A percentile compares a stretch with the other conserved stretches of the same genome.
phyloP scores from a whole-genome alignment of 352 stramenopile species.

The Aphanomyces astaci region DNA sequence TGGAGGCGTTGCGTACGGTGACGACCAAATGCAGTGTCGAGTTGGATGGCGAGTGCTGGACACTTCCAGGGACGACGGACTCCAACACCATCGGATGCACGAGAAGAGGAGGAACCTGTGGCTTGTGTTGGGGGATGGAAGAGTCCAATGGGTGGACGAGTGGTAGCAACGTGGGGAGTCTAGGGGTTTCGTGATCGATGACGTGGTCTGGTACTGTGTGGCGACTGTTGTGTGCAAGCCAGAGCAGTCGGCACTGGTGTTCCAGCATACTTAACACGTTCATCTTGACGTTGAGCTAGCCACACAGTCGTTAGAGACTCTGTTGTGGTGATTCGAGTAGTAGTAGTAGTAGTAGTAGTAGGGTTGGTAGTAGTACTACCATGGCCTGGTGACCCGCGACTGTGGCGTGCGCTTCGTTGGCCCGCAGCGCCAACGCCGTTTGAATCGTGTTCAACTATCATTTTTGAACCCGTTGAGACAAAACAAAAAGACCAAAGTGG shows the following conservation, averaged over 20 bases:
- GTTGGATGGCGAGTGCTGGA: neutral
- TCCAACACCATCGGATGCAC: neutral
- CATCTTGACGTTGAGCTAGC: neutral
- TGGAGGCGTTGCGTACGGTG: neutral
- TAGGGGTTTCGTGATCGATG: neutral
- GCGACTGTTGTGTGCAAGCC: neutral
- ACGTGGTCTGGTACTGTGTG: neutral
- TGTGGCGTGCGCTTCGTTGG: neutral
- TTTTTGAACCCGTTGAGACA: too few species aligned
- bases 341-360: too few species aligned
- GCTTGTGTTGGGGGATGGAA: too few species aligned
- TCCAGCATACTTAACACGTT: neutral
- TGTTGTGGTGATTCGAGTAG: too few species aligned
- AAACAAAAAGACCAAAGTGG: too few species aligned
- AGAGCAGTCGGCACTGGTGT: neutral
- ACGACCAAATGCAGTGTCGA: neutral
- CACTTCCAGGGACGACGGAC: neutral
- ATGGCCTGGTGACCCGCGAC: neutral
- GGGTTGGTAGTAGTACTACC: neutral
- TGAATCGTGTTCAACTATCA: conserved; percentile 1
- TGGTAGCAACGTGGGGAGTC: too few species aligned
- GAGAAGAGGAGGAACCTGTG: neutral
- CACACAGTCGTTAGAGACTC: too few species aligned
- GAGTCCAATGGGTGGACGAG: neutral
- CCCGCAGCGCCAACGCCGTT: neutral